Evolutionary conservation across 306 rosid genomes (phyloP), one percentile per base, ranked within the genome.

Genomic region (Glycine latifolia): DNA sequence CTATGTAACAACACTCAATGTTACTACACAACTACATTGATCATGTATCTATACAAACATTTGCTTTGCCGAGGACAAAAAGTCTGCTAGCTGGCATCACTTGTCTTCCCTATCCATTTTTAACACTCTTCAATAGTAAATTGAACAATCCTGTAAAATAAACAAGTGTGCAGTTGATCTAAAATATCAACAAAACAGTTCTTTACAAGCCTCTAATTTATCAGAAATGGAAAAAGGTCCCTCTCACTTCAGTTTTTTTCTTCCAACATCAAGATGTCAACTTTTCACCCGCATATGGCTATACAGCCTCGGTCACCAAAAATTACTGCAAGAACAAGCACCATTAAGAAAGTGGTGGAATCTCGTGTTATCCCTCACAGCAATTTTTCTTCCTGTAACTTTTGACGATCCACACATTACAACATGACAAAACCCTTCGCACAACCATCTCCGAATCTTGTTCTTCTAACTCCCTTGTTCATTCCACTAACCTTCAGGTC

Each of bases 321-420:
- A 94, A 60, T 91, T 80, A 65, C 89, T 83, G 31, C 97, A 92
- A 81, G 97, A 92, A 86, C 97, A 94, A 47, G 78, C 71, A 66
- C 98, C 97, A 17, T 90, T 67, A 66, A 62, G 56, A 75, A 92
- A 92, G 87, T 90, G 97, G 86, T 92, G 97, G 76, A 92, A 94
- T 85, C 92, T 91, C 88, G 75, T 85, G 77, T 88, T 92, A 79
- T 90, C 97, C 85, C 97, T 91, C 62, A 92, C 87, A 54, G 92
- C 78, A 75, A 92, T 91, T 84, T 92, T 90, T 71, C 97, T 91
- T 56, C 88, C 92, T 0, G 85, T 87, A 55, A 89, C 75, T 78
- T 83, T 82, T 7, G 95, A 92, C 62, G 95, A 89, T 7, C 87
- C 82, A 65, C 95, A 87, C 97, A 92, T 92, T 59, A 92, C 79